These are phyloP conservation scores for Trypethelium eluteriae DNA, from an alignment of 495 filamentous ascomycete genomes.

Conservation along the genomic window DNA sequence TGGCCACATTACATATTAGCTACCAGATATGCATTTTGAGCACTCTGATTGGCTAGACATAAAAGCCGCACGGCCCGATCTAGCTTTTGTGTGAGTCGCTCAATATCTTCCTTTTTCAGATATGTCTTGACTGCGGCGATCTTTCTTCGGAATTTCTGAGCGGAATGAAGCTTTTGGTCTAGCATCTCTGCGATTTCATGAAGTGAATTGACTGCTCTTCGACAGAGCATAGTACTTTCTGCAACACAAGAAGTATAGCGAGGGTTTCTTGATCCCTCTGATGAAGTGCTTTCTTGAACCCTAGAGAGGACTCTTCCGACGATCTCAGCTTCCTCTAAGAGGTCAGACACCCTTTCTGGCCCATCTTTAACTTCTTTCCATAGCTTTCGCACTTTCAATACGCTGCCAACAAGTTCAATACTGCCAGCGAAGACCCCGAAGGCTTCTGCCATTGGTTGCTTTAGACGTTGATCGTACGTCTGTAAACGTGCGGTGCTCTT, in stretches of 20 bases:
- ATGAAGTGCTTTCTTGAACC: background rate
- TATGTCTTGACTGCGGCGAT: background rate
- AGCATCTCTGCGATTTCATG: background rate
- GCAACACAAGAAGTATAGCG: background rate
- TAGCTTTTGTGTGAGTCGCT: background rate
- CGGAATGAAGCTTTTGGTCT: background rate
- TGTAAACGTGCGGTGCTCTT: no score
- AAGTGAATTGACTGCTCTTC: background rate
- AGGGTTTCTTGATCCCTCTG: background rate
- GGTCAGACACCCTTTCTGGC: background rate
- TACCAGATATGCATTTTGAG: background rate
- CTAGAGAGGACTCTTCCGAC: background rate
- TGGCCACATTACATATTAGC: background rate
- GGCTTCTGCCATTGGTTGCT: background rate
- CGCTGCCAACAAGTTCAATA: background rate
- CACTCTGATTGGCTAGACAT: background rate
- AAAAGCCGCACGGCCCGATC: background rate
- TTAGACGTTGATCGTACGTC: no score
- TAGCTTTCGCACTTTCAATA: background rate
- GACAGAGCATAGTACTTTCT: background rate
- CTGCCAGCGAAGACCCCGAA: constrained; percentile 1
- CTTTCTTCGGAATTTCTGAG: background rate
- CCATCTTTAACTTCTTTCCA: constrained; percentile 1
- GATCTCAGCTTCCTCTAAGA: constrained; percentile 6
- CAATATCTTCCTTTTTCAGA: background rate